Evolutionary conservation across 2,329 filamentous ascomycete species (phyloP).

Genomic region (Fusarium mangiferae): DNA sequence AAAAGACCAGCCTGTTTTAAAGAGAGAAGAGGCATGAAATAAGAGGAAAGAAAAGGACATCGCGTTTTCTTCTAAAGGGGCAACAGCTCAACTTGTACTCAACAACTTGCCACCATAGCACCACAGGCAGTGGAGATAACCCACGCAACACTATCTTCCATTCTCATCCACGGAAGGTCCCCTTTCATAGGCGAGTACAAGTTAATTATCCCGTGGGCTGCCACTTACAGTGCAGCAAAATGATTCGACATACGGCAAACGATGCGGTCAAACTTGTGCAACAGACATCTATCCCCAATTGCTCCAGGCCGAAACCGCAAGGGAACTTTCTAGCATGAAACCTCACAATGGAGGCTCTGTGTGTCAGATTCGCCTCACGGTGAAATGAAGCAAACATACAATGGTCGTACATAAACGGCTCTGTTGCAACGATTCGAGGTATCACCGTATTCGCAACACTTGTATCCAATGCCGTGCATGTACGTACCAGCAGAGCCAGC

Average conservation of each 20-base stretch:
- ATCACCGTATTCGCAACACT: slow-evolving; percentile 31
- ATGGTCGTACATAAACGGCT: slow-evolving; percentile 42
- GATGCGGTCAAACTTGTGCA: slow-evolving; percentile 32
- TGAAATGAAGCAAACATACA: slow-evolving; percentile 44
- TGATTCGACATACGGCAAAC: slow-evolving; percentile 35
- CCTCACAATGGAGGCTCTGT: slow-evolving; percentile 23
- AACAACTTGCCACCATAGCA: slow-evolving; percentile 14
- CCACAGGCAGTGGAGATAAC: slow-evolving; percentile 7
- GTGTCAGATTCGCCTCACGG: slow-evolving; percentile 20
- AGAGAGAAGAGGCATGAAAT: background rate
- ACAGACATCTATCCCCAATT: slow-evolving; percentile 28
- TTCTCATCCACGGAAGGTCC: background rate
- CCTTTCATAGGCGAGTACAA: slow-evolving; percentile 16
- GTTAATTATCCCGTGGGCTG: slow-evolving; percentile 5
- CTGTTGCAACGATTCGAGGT: slow-evolving; percentile 33
- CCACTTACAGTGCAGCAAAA: slow-evolving; percentile 5
- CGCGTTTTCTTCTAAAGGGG: background rate
- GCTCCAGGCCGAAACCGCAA: slow-evolving; percentile 21
- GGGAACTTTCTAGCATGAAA: slow-evolving; percentile 28
- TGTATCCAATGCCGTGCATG: slow-evolving; percentile 16
- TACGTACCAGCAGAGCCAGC: background rate
- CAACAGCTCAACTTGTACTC: slow-evolving; percentile 33
- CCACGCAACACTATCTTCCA: slow-evolving; percentile 12
- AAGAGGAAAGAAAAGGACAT: background rate
- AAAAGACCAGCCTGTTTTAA: background rate